Percentiles rank a stretch among this genome's conserved stretches.
These are phyloP conservation scores for Arthrinium phaeospermum DNA, from an alignment of 2,329 filamentous ascomycete genomes.

Conservation along the genomic window DNA sequence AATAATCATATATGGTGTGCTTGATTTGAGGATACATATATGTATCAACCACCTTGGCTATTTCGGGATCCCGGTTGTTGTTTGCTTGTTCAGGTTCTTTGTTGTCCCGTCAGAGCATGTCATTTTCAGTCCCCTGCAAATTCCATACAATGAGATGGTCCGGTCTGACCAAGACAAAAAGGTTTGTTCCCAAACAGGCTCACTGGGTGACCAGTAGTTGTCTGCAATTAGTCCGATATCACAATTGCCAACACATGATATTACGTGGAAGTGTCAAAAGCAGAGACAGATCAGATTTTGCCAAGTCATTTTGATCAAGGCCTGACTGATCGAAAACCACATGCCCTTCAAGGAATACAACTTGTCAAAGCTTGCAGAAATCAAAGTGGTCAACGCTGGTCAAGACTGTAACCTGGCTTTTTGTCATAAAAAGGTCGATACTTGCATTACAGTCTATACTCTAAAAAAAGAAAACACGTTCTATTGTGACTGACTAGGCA, in stretches of 20 bases:
- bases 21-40: no score
- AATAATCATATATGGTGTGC: no score
- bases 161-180: background rate
- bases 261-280: background rate
- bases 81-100: background rate
- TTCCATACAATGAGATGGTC: background rate
- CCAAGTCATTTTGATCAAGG: background rate
- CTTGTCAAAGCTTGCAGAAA: background rate
- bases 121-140: background rate
- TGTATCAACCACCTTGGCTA: no score
- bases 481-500: background rate
- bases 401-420: slow-evolving; percentile 3
- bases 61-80: no score
- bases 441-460: slow-evolving; percentile 10
- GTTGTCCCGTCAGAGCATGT: background rate
- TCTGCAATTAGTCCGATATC: background rate
- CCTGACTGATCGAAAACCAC: background rate
- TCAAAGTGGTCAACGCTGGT: no score
- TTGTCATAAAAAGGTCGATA: background rate
- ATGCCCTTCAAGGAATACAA: background rate
- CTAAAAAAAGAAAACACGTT: background rate
- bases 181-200: background rate
- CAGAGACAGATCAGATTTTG: background rate
- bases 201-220: background rate
- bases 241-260: background rate